Evolutionary conservation across 208 protist species (phyloP).

Genomic region (Naegleria lovaniensis): DNA sequence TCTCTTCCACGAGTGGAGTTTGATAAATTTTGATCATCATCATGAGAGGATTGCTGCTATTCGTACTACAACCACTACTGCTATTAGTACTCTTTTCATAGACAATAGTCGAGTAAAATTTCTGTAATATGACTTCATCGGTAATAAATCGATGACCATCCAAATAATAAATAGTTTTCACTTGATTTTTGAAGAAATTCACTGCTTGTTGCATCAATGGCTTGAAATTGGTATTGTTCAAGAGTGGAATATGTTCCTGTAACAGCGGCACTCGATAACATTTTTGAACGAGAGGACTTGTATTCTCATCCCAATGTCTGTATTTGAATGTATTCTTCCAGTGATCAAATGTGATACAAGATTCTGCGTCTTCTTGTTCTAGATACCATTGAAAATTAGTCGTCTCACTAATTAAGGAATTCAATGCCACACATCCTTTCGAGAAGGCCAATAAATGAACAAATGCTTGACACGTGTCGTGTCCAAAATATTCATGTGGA

Average conservation of each 20-base stretch:
- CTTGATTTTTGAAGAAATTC: neutral
- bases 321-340: neutral
- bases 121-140: neutral
- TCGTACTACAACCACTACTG: too few species aligned
- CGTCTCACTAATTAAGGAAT: neutral
- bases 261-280: neutral
- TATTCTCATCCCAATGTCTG: neutral
- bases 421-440: neutral
- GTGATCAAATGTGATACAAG: neutral
- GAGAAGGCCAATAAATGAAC: neutral
- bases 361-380: too few species aligned
- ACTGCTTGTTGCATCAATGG: neutral
- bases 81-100: too few species aligned
- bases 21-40: neutral
- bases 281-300: neutral
- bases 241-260: neutral
- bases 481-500: neutral
- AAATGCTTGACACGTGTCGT: neutral
- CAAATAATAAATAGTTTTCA: neutral
- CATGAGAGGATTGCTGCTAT: neutral
- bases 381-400: neutral
- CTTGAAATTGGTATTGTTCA: neutral
- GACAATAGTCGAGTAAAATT: too few species aligned
- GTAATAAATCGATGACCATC: neutral
- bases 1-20: neutral